Percentiles rank a stretch among this genome's conserved stretches.
Evolutionary conservation across 1,139 yeast species (phyloP).

Genomic region (Protomyces arabidopsidicola): DNA sequence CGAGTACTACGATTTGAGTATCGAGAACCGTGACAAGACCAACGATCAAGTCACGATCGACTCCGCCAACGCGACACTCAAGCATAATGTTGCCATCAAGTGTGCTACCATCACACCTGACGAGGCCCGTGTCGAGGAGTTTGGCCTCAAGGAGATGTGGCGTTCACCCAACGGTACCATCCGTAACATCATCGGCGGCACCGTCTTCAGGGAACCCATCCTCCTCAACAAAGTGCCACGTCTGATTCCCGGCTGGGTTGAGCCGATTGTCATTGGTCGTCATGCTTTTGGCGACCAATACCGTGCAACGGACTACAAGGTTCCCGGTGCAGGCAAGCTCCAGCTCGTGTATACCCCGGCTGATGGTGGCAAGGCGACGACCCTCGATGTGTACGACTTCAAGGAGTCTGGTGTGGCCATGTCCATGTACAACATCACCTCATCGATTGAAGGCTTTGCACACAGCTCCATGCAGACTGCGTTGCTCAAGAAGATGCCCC

Average conservation of each 20-base stretch:
- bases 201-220: constrained; percentile 95
- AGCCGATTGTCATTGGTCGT: constrained; percentile 93
- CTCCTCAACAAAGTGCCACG: constrained; percentile 86
- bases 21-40: constrained; percentile 78
- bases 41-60: constrained; percentile 83
- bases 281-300: constrained; percentile 97
- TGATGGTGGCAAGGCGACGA: constrained; percentile 56
- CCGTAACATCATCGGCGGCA: constrained; percentile 90
- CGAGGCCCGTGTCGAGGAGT: constrained; percentile 89
- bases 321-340: constrained; percentile 74
- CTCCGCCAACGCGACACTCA: constrained; percentile 82
- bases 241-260: constrained; percentile 86
- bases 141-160: constrained; percentile 91
- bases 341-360: constrained; percentile 71
- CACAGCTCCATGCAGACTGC: constrained; percentile 89
- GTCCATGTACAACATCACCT: constrained; percentile 93
- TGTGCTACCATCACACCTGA: constrained; percentile 99
- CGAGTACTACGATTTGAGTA: constrained; percentile 86
- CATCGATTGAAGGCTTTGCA: constrained; percentile 84
- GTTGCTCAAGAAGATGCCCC: constrained; percentile 65
- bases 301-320: constrained; percentile 79
- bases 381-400: constrained; percentile 64
- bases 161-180: constrained; percentile 94
- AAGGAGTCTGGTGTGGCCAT: constrained; percentile 78
- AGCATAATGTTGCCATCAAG: constrained; percentile 89